Base-by-base conservation (phyloP, 176 grass and related monocot species). In the Oryza meyeriana region DNA sequence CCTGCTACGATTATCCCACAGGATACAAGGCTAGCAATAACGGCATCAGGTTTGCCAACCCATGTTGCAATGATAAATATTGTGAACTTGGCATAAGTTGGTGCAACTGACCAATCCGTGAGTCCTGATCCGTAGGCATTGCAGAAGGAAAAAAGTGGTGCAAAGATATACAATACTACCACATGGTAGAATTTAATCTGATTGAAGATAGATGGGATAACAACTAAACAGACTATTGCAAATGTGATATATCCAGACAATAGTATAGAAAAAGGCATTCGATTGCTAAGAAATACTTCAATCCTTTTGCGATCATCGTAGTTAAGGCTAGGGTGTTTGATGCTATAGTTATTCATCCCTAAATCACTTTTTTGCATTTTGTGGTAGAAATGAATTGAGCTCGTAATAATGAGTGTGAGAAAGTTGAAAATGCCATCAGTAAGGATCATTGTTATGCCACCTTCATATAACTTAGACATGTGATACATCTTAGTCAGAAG, bases 221-320 rank as follows among this genome's bases (percentile, higher is more conserved):
- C 2, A 26, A 83, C 1, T 4, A 50, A 16, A 27, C 50, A 79
- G 0, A 90, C 29, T 47, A 6, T 8, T 20, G 63, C 81, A 3
- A 61, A 24, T 33, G 26, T 0, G 6, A 75, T 16, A 25, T 90
- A 93, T 36, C 68, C 85, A 0, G 2, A 9, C 0, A 74, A 26
- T 11, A 80, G 81, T 10, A 45, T 0, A 1, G n/a, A 4, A 28
- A 4, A 0, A 5, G 85, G 69, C 14, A 93, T 61, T 31, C 26
- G 42, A 8, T 85, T 82, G 1, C 66, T 65, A 1, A 96, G 63
- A 64, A 96, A 88, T 22, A 87, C 12, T 7, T 79, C 79, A 16
- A 75, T 86, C 72, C 90, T 79, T 27, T 85, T 87, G 30, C 80
- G 90, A 4, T 96, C 94, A 18, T 96, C 94, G 10, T 88, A 96